Evolutionary conservation across 768 basidiomycete genomes (phyloP).

Genomic region (Termitomyces sp.): DNA sequence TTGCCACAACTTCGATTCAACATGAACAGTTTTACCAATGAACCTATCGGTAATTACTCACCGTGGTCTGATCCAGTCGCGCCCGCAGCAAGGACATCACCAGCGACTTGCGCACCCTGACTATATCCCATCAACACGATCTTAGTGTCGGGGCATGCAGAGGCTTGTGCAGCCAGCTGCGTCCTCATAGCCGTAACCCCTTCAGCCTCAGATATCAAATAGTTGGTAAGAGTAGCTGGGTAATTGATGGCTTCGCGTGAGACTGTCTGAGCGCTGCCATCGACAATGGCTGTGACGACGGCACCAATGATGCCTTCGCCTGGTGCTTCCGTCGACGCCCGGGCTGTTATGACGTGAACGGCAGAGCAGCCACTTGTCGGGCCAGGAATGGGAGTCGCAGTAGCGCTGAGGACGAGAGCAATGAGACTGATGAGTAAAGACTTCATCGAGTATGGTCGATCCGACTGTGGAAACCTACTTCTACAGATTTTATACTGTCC

Average conservation of each 20-base stretch:
- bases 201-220: conserved; percentile 4
- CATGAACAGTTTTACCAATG: neutral
- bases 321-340: conserved; percentile 15
- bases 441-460: conserved; percentile 2
- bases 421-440: neutral
- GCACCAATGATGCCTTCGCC: conserved; percentile 17
- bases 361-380: conserved; percentile 13
- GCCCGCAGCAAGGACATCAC: conserved; percentile 9
- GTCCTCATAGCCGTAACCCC: conserved; percentile 11
- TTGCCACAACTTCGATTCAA: conserved; percentile 3
- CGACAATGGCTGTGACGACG: conserved; percentile 10
- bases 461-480: neutral
- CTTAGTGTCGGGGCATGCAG: conserved; percentile 11
- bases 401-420: neutral
- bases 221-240: conserved; percentile 11
- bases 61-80: conserved; percentile 10
- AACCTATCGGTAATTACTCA: neutral
- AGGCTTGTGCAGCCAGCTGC: conserved; percentile 4
- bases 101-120: conserved; percentile 13
- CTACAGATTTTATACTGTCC: neutral
- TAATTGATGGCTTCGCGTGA: conserved; percentile 10
- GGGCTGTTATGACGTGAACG: conserved; percentile 17
- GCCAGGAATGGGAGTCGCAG: conserved; percentile 5
- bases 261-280: conserved; percentile 8
- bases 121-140: conserved; percentile 15